phyloP scores from a whole-genome alignment of 192 early-diverging fungal species.

The Coemansia sp. region DNA sequence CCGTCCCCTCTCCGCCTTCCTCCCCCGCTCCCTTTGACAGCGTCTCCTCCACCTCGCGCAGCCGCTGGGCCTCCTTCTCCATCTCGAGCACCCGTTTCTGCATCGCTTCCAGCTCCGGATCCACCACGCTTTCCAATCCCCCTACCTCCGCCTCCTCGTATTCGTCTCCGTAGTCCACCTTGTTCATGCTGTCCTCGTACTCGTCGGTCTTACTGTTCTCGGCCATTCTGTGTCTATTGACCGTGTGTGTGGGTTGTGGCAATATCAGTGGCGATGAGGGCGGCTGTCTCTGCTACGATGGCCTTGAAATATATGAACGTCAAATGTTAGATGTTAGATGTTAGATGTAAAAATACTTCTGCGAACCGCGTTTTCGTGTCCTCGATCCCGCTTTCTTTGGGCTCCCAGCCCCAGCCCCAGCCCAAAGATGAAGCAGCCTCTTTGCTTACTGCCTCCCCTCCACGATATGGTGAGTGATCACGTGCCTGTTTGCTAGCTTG shows the following conservation, averaged over 20 bases:
- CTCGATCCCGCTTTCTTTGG: too few relatives aligned
- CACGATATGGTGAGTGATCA: not conserved
- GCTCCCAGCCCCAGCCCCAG: not conserved
- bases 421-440: not conserved
- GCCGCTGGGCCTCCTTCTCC: conserved; percentile 52
- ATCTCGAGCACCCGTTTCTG: conserved; percentile 50
- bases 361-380: not conserved
- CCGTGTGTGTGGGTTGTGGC: not conserved
- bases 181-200: conserved; percentile 16
- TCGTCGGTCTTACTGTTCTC: conserved; percentile 6
- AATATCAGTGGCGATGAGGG: too few relatives aligned
- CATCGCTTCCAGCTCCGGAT: conserved; percentile 48
- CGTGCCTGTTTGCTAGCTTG: not conserved
- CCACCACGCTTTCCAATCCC: conserved; percentile 15
- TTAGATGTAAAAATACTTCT: not conserved
- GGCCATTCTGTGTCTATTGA: conserved; percentile 2
- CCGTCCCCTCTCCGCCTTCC: conserved; percentile 11
- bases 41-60: conserved; percentile 51
- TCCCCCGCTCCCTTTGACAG: conserved; percentile 33
- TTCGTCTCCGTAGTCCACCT: conserved; percentile 25
- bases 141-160: conserved; percentile 10
- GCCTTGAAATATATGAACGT: not conserved
- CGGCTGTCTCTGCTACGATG: not conserved
- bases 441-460: not conserved
- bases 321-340: not conserved